Evolutionary conservation across 78 protist genomes (phyloP), one percentile per base, ranked within the genome.

Genomic region (Trichosphaerium sp.): DNA sequence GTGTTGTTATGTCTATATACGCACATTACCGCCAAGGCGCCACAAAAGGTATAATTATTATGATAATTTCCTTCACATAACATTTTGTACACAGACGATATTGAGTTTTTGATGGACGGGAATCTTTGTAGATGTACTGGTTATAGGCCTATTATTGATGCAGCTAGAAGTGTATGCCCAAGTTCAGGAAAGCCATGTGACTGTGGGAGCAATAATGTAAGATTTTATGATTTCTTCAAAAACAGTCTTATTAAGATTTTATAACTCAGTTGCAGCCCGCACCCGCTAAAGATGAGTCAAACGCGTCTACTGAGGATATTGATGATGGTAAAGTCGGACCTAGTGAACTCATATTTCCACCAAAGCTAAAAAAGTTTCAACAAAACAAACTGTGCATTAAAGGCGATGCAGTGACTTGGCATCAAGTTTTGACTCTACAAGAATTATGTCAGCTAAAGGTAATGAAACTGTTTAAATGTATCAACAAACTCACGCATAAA

Each of bases 121-220:
- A 92, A 95, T 68, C 39, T 94, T 6, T 95, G 98, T 65, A 76
- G 98, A 44, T 95, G 98, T 84, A 94, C 97, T 12, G 98, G 97
- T 14, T 93, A 94, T 68, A 47, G 97, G 5, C 94, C 96, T 39
- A 94, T 94, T 42, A 43, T 86, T 21, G 90, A 91, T 34, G 89
- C 86, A 11, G 90, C 90, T 8, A 56, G 44, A 42, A 69, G 78
- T 7, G 71, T 80, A 40, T 2, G 78, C 34, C 87, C 85, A 49
- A 34, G 58, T 3, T 23, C 82, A 31, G 75, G 84, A 52, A 65
- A 60, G 52, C 80, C 84, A 40, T 65, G 80, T 37, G 66, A 62
- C 51, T 74, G 78, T 47, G 69, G 66, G n/a, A n/a, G n/a, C n/a
- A n/a, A n/a, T n/a, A 47, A 47, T n/a, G n/a, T n/a, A n/a, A n/a